Base-by-base conservation (phyloP, 208 protist genomes). In the Crithidia sp. region DNA sequence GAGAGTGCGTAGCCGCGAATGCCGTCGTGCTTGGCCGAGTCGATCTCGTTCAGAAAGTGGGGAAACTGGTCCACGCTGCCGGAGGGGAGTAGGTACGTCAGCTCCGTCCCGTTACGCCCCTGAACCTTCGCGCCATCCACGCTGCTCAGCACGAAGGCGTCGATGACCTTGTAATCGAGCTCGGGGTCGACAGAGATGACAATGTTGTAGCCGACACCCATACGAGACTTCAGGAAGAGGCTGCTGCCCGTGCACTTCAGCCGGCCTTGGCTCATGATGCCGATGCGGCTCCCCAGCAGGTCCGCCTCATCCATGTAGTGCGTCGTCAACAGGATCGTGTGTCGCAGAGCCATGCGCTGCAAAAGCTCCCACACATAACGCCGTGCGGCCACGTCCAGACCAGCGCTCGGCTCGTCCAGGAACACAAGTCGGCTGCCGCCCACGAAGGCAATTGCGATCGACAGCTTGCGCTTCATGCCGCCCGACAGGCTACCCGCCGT, bases 331-430 rank as follows among this genome's bases (percentile, higher is more conserved):
- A 49, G 2, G 12, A 49, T 49, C 5, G 56, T 93, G 66, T 79
- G 85, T 8, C 37, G 37, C 0, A 37, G 36, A 54, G 74, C 70
- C 72, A 88, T 83, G 9, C 68, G 19, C 1, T 75, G 56, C 54
- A 93, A 67, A 13, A 97, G 66, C 12, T 81, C 78, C 95, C 95
- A 98, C 49, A 88, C 84, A 59, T 87, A 77, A 13, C 90, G 86
- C 6, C 93, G 84, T 2, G 90, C 84, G 0, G 49, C 57, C 2
- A 89, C 86, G 76, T 98, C 95, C 91, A 98, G 87, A 0, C 92
- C 93, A 0, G 88, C 88, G 0, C 92, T 94, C 14, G 94, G 94
- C 76, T 97, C 93, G 73, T 98, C 95, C 12, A 97, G 84, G 36
- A 97, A 83, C 55, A 97, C 71, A 28, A 97, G 67, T 7, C 76